Conservation (phyloP, 208 protist species). For the Strigomonas oncopelti region DNA sequence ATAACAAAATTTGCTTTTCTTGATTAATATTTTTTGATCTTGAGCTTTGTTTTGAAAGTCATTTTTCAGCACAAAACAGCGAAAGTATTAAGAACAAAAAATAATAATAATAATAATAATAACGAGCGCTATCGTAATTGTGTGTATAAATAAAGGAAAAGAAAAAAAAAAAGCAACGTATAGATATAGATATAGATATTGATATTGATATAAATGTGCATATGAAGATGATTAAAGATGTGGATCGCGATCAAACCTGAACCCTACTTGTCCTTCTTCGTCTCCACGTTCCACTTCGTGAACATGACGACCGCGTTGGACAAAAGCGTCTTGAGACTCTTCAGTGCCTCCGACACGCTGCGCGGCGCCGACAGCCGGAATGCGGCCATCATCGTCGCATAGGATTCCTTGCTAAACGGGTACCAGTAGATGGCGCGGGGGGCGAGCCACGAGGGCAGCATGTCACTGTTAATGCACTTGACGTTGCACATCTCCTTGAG, state of each 20-base stretch:
- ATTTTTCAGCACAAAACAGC: no score
- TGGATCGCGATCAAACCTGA: constrained; percentile 3
- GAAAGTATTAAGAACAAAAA: neutral
- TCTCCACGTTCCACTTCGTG: constrained; percentile 36
- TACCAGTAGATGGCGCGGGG: constrained; percentile 81
- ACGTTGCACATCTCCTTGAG: constrained; percentile 83
- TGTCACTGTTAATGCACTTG: constrained; percentile 76
- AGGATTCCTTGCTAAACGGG: constrained; percentile 42
- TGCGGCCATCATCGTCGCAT: constrained; percentile 28
- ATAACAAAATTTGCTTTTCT: no score
- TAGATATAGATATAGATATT: neutral
- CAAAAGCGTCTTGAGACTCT: constrained; percentile 25
- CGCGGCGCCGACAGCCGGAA: constrained; percentile 35
- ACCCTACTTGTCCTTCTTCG: constrained; percentile 17
- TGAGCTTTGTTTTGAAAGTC: no score
- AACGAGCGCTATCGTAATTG: neutral
- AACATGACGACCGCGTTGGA: constrained; percentile 51
- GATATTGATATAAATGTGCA: neutral
- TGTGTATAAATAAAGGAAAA: neutral
- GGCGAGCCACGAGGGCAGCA: constrained; percentile 22
- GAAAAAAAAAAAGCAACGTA: constrained; percentile 7
- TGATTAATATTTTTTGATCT: no score
- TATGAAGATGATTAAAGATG: neutral
- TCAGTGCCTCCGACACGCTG: constrained; percentile 24
- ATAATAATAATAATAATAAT: neutral